Conservation (phyloP, 495 filamentous ascomycete species). For the Parmelia sp. region DNA sequence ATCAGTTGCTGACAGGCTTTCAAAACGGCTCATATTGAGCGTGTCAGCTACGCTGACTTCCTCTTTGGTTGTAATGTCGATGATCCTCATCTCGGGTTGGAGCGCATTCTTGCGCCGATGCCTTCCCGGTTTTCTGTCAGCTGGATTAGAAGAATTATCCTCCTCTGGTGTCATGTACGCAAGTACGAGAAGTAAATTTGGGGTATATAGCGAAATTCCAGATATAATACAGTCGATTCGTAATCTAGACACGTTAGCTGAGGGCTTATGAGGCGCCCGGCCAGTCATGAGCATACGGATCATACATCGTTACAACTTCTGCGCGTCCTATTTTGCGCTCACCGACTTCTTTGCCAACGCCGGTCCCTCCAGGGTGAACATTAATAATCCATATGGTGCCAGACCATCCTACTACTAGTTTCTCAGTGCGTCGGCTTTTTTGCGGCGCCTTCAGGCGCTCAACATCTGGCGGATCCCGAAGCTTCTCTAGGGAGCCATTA, state of each 20-base stretch:
- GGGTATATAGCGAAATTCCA: constrained; percentile 93
- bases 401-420: constrained; percentile 89
- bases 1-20: constrained; percentile 79
- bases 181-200: constrained; percentile 80
- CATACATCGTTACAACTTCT: constrained; percentile 86
- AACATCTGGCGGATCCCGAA: constrained; percentile 29
- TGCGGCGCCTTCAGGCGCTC: constrained; percentile 31
- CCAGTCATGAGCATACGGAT: constrained; percentile 53
- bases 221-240: constrained; percentile 95
- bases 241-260: constrained; percentile 48
- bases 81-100: constrained; percentile 82
- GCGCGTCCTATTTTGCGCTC: constrained; percentile 70
- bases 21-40: constrained; percentile 74
- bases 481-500: constrained; percentile 34
- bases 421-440: constrained; percentile 48
- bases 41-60: constrained; percentile 73
- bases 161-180: constrained; percentile 73
- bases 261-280: neutral
- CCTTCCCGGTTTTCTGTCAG: constrained; percentile 51
- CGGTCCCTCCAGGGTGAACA: constrained; percentile 68
- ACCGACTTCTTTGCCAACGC: constrained; percentile 60
- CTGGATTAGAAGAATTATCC: constrained; percentile 44
- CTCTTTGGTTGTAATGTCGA: constrained; percentile 75
- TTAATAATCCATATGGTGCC: constrained; percentile 93
- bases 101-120: constrained; percentile 66